Percentiles rank a stretch among this genome's conserved stretches.
Evolutionary conservation across 441 rosid genomes (phyloP).

Genomic region (Adansonia madagascariensis): DNA sequence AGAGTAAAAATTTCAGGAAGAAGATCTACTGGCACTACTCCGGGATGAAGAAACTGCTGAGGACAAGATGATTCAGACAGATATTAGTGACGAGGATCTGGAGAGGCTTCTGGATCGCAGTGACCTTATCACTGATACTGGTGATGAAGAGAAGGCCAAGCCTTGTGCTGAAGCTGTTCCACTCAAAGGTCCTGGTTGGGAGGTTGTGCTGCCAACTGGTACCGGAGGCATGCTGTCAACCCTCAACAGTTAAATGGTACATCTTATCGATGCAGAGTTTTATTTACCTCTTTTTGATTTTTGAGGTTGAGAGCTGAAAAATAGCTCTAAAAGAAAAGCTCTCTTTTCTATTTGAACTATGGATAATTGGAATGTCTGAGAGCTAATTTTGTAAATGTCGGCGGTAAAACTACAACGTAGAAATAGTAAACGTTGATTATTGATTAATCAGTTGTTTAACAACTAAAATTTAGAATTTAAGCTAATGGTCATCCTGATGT

Average conservation of each 20-base stretch:
- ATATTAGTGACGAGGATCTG: constrained; percentile 79
- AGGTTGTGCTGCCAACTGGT: constrained; percentile 78
- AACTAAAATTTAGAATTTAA: not conserved
- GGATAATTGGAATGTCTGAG: not conserved
- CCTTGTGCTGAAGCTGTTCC: constrained; percentile 45
- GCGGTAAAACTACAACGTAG: constrained; percentile 1
- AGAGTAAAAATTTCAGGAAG: constrained; percentile 57
- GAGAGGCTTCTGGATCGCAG: constrained; percentile 74
- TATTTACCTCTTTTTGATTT: not conserved
- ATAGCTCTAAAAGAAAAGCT: constrained; percentile 3
- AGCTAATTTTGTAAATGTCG: constrained; percentile 8
- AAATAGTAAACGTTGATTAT: not conserved
- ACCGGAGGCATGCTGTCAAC: constrained; percentile 83
- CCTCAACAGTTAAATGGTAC: constrained; percentile 55
- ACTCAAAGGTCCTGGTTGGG: constrained; percentile 97
- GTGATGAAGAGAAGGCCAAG: constrained; percentile 32
- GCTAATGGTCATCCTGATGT: not conserved
- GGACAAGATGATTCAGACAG: constrained; percentile 88
- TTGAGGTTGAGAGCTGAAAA: not conserved
- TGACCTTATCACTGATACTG: constrained; percentile 50
- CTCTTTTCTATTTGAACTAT: not conserved
- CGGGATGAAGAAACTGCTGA: constrained; percentile 77
- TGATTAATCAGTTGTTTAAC: not conserved
- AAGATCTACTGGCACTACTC: constrained; percentile 74
- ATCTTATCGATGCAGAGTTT: not conserved